Evolutionary conservation across 495 filamentous ascomycete genomes (phyloP).

Genomic region (Pyronema omphalodes): DNA sequence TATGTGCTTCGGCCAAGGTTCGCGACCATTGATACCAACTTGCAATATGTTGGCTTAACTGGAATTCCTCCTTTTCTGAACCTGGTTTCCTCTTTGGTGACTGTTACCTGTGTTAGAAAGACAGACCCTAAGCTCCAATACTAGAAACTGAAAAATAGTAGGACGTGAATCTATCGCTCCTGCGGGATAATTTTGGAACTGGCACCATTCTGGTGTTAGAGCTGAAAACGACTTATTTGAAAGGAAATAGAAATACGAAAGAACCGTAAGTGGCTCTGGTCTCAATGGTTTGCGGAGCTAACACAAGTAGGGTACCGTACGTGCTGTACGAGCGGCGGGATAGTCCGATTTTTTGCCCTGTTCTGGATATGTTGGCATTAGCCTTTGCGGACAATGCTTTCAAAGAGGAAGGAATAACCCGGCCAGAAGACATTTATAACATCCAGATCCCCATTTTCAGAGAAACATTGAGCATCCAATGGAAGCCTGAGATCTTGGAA

Average conservation of each 20-base stretch:
- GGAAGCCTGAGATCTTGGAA: constrained; percentile 3
- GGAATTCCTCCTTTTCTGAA: too few relatives aligned
- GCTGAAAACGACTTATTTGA: neutral
- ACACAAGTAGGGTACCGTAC: neutral
- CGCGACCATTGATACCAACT: too few relatives aligned
- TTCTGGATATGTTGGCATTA: constrained; percentile 1
- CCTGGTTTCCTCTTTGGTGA: too few relatives aligned
- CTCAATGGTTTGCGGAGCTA: neutral
- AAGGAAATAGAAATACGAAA: neutral
- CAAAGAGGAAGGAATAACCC: neutral
- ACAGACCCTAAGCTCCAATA: neutral
- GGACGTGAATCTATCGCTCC: neutral
- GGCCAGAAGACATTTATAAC: constrained; percentile 4
- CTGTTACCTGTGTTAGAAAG: too few relatives aligned
- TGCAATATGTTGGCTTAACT: too few relatives aligned
- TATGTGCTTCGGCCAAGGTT: too few relatives aligned
- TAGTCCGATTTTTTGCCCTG: neutral
- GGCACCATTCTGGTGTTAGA: neutral
- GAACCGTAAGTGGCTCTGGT: neutral
- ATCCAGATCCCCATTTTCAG: constrained; percentile 4
- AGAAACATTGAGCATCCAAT: constrained; percentile 2
- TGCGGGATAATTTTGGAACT: neutral
- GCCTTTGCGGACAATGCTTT: constrained; percentile 3
- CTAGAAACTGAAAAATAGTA: neutral
- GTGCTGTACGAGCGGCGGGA: neutral